These are phyloP conservation scores for Rhytidiadelphus loreus DNA, from an alignment of 225 moss, liverwort and hornwort genomes.

Conservation along the genomic window DNA sequence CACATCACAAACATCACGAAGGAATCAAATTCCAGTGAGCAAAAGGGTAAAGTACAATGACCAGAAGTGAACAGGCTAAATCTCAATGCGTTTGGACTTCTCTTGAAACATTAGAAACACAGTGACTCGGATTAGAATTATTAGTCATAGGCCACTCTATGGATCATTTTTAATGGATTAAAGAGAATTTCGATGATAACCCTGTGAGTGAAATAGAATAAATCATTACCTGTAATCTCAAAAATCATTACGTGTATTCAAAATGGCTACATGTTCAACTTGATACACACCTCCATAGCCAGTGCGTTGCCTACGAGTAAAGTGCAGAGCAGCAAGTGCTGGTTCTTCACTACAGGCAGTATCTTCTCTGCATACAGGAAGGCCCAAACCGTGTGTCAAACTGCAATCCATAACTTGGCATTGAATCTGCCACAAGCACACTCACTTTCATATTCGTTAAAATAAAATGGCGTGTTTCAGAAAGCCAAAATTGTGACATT, in stretches of 20 bases:
- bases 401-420: background rate
- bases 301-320: constrained; percentile 80
- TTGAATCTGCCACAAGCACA: background rate
- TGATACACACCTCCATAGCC: constrained; percentile 82
- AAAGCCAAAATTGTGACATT: background rate
- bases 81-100: background rate
- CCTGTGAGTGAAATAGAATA: background rate
- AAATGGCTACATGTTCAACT: background rate
- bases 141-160: too few relatives aligned
- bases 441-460: background rate
- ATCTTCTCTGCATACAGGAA: constrained; percentile 56
- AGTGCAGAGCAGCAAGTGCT: constrained; percentile 82
- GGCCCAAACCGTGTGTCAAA: background rate
- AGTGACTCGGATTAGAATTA: background rate
- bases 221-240: background rate
- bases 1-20: background rate
- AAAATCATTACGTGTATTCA: background rate
- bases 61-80: background rate
- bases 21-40: background rate
- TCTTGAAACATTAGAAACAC: background rate
- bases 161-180: background rate
- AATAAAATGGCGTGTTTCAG: background rate
- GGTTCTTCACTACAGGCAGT: constrained; percentile 78
- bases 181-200: background rate
- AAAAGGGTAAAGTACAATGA: background rate